Conservation (phyloP, 176 grass and related monocot genomes). For the Aechmea fasciata region DNA sequence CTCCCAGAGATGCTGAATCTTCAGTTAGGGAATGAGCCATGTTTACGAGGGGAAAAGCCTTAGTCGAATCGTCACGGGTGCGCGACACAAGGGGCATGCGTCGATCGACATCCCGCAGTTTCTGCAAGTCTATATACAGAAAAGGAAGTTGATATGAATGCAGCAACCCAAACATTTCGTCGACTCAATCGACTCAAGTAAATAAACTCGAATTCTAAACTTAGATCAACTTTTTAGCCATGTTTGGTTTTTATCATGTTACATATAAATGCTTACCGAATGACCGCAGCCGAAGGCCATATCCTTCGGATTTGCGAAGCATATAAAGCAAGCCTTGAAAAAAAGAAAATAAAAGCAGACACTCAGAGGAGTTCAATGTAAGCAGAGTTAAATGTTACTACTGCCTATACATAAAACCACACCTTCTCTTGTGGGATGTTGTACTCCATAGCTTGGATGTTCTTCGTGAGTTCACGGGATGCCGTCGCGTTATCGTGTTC, state of each 20-base stretch:
- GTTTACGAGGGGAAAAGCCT: neutral
- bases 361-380: neutral
- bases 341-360: neutral
- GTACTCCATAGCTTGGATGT: neutral
- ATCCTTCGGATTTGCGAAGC: conserved; percentile 1
- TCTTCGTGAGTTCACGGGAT: neutral
- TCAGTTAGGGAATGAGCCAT: no score
- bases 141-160: neutral
- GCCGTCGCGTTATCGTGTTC: neutral
- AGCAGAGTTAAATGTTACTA: neutral
- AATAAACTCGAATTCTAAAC: neutral
- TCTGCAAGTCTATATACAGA: conserved; percentile 9
- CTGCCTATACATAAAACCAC: neutral
- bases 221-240: neutral
- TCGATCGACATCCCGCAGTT: neutral
- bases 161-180: neutral
- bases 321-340: conserved; percentile 10
- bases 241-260: neutral
- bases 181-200: neutral
- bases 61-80: neutral
- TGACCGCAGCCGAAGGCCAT: conserved; percentile 12
- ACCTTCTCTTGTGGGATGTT: neutral
- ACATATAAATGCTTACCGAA: conserved; percentile 8
- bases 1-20: no score
- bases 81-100: neutral